Base-by-base conservation (phyloP, 2,329 filamentous ascomycete species). In the Albophoma yamanashiensis region DNA sequence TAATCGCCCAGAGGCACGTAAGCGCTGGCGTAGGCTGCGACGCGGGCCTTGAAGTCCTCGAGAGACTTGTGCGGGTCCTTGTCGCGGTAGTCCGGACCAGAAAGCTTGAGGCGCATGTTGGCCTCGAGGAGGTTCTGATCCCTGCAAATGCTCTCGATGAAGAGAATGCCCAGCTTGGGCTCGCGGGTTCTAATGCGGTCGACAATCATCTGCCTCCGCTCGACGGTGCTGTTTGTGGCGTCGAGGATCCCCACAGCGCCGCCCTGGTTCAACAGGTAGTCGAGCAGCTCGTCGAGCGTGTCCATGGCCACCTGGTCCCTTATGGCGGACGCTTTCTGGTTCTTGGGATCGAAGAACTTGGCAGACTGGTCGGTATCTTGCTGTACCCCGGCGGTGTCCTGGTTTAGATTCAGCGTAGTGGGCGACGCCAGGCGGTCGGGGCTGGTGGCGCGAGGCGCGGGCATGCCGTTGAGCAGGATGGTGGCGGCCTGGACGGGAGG, bases 71-170 rank as follows among this genome's bases (percentile, higher is more conserved):
- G 76, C 0, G 94, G 93, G 67, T 99, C 93, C 75, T 96, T 95
- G 71, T 91, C 91, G 68, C 89, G 91, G 77, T 99, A 99, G 73
- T 99, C 94, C 0, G 94, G 94, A 0, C 94, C 94, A 4, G 91
- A 95, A 8, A 97, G 85, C 78, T 97, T 97, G 63, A 97, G 78
- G 36, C 93, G 91, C 92, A 97, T 97, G 70, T 97, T 97, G 22
- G 92, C 91, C 73, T 97, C 92, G 43, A 97, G 80, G 34, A 97
- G 79, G 73, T 85, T 85, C 61, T 89, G 81, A 67, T 97, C 92
- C 62, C 91, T 82, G 73, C 94, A 99, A 58, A 95, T 89, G 68
- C 91, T 96, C 77, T 99, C 94, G 36, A 99, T 88, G 72, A 97
- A 99, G 14, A 99, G 79, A 22, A 99, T 91, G 39, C 93, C 93